These are phyloP conservation scores for Annona squamosa DNA, from an alignment of 164 flowering plant species.

Conservation along the genomic window DNA sequence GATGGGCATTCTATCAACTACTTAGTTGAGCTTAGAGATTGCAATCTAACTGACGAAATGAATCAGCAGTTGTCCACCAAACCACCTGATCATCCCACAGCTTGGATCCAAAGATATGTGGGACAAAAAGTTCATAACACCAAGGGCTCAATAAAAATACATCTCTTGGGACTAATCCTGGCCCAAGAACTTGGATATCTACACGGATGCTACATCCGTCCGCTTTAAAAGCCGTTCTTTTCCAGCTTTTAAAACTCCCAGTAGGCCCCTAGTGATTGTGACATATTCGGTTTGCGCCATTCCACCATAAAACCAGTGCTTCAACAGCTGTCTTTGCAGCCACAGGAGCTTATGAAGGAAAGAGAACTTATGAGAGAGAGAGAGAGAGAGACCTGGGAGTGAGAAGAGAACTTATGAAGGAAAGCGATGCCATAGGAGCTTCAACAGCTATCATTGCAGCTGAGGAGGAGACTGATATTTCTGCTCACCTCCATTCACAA, in stretches of 20 bases:
- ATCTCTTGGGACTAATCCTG: not conserved
- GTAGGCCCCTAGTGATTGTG: not conserved
- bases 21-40: not conserved
- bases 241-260: not conserved
- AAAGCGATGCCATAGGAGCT: conserved; percentile 2
- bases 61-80: not conserved
- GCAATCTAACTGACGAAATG: not conserved
- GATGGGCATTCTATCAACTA: not conserved
- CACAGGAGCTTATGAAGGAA: not conserved
- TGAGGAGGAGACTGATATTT: not conserved
- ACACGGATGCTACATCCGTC: too few species aligned
- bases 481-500: not conserved
- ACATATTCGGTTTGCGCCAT: not conserved
- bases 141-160: not conserved
- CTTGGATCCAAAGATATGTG: not conserved
- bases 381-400: conserved; percentile 1
- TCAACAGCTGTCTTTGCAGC: not conserved
- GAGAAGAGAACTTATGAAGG: not conserved
- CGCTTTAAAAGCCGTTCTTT: too few species aligned
- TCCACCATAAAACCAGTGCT: not conserved
- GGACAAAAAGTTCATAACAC: not conserved
- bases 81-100: not conserved
- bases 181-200: not conserved
- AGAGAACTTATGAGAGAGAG: not conserved
- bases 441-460: not conserved